These are phyloP conservation scores for Caryopteris hybrid DNA, from an alignment of 305 asterid genomes.

Conservation along the genomic window DNA sequence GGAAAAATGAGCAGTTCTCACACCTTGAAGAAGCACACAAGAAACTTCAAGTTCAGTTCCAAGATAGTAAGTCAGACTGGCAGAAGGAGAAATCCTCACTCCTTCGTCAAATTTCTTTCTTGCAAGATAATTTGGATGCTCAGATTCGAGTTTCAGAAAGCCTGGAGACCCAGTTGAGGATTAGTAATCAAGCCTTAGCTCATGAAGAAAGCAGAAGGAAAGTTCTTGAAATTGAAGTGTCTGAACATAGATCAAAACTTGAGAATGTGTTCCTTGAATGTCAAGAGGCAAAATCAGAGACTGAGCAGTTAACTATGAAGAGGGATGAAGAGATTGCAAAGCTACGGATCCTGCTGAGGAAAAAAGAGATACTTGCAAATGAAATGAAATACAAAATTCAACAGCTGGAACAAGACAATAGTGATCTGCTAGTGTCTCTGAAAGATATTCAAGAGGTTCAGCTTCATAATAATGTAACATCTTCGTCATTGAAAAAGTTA, in stretches of 20 bases:
- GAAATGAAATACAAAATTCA: constrained; percentile 31
- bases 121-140: constrained; percentile 42
- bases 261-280: constrained; percentile 29
- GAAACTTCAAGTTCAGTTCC: constrained; percentile 33
- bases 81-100: constrained; percentile 38
- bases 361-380: constrained; percentile 27
- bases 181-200: constrained; percentile 41
- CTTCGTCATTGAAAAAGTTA: constrained; percentile 26
- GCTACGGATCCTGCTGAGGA: constrained; percentile 26
- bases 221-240: constrained; percentile 35
- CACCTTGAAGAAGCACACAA: constrained; percentile 49
- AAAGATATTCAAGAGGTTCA: constrained; percentile 33
- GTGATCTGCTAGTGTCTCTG: constrained; percentile 27
- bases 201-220: constrained; percentile 42
- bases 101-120: constrained; percentile 33
- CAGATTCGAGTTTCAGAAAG: constrained; percentile 32
- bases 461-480: constrained; percentile 13
- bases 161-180: constrained; percentile 33
- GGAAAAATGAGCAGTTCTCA: constrained; percentile 47
- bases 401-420: constrained; percentile 36
- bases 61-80: constrained; percentile 34
- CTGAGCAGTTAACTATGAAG: constrained; percentile 26
- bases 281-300: constrained; percentile 31
- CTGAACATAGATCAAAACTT: constrained; percentile 30
- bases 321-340: constrained; percentile 47